Base-by-base conservation (phyloP, 2,329 filamentous ascomycete genomes). In the Mycosphaerella sp. region DNA sequence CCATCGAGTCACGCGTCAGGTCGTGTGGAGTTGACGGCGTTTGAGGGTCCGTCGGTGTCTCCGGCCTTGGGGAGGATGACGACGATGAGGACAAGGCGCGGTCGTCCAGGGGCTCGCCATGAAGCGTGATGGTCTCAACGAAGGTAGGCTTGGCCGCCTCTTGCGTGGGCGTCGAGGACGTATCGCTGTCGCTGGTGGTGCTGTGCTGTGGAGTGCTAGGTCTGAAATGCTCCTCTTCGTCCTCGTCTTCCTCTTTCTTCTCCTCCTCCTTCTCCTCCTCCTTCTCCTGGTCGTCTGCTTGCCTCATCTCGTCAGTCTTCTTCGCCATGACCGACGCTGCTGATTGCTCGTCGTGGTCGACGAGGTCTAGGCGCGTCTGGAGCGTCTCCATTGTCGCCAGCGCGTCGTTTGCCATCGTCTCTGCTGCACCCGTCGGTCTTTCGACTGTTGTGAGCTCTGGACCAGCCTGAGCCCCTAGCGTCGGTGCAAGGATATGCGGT, bases 1-100 rank as follows among this genome's bases (percentile, higher is more conserved):
- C 55, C 62, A 68, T 65, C 51, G 62, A 65, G 47, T 67, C 64
- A 29, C 55, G 62, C 32, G 57, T 62, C 29, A 59, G 48, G 34
- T 63, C 63, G 32, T 59, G 56, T 55, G 59, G 49, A 46, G 53
- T 58, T 12, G 47, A 54, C 21, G 54, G 56, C 29, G 59, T 59
- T 29, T 34, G 39, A 46, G 57, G 57, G 32, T 32, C 55, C 11
- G 46, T 60, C 12, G 56, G 58, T 6, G 59, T 61, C 8, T 58
- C 51, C 34, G 60, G 54, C 47, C 58, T 54, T 12, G 57, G 55
- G 23, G 59, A 57, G 8, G 39, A 14, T 7, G 46, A 12, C 11
- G 38, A 8, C 38, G 40, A 17, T 17, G 54, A 51, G 34, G 56
- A 56, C 32, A 59, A 46, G 14, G 41, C 48, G 43, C 40, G 42